These are phyloP conservation scores for Furcasterigmium furcatum DNA, from an alignment of 2,329 filamentous ascomycete species.

Conservation along the genomic window DNA sequence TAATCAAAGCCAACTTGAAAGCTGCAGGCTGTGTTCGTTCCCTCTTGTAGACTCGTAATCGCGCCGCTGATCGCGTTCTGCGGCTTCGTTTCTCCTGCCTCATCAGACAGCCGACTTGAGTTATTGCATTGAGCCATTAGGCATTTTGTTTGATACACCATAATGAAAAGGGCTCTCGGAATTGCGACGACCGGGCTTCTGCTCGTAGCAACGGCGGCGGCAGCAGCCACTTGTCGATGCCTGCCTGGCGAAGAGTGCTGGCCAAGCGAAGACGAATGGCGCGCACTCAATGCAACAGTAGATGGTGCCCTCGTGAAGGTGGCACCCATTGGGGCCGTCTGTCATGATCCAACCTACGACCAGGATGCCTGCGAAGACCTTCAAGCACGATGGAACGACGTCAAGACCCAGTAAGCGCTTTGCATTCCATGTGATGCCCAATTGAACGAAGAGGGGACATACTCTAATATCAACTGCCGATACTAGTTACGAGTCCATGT, in stretches of 20 bases:
- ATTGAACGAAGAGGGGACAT: too few relatives aligned
- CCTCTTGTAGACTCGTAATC: too few relatives aligned
- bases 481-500: slow-evolving; percentile 18
- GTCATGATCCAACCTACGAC: slow-evolving; percentile 36
- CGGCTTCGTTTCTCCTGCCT: too few relatives aligned
- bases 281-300: slow-evolving; percentile 38
- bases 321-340: slow-evolving; percentile 39
- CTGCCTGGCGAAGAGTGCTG: neutral
- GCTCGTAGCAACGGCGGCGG: neutral
- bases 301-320: slow-evolving; percentile 39
- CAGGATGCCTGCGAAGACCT: slow-evolving; percentile 33
- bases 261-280: slow-evolving; percentile 25
- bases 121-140: too few relatives aligned
- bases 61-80: too few relatives aligned
- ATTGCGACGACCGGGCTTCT: too few relatives aligned
- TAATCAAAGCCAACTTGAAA: too few relatives aligned
- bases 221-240: neutral
- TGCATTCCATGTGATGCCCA: too few relatives aligned
- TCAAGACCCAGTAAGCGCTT: neutral
- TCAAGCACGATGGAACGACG: slow-evolving; percentile 15
- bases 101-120: too few relatives aligned
- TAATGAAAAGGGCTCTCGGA: too few relatives aligned
- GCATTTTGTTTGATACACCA: too few relatives aligned
- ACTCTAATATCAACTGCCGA: slow-evolving; percentile 1
- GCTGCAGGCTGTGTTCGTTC: too few relatives aligned